Percentiles rank a stretch among this genome's conserved stretches.
Evolutionary conservation across 768 basidiomycete species (phyloP).

Genomic region (Boletus rubroflammeus): DNA sequence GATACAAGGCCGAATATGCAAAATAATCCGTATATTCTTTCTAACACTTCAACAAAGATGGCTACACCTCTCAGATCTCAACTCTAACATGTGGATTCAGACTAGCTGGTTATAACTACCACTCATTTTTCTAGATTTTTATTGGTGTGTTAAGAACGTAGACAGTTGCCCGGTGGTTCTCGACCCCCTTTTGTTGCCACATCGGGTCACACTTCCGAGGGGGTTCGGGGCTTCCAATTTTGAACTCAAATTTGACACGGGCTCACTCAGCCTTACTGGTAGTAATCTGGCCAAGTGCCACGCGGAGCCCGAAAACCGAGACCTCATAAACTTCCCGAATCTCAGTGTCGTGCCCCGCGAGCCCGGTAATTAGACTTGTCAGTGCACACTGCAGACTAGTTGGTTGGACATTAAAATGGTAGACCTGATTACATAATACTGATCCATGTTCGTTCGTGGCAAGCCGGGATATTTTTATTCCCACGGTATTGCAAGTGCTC

Average conservation of each 20-base stretch:
- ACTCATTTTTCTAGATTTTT: not conserved
- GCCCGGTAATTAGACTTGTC: no score
- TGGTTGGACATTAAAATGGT: no score
- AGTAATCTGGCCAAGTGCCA: not conserved
- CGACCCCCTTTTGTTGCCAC: no score
- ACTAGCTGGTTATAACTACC: not conserved
- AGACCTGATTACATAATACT: slow-evolving; percentile 16
- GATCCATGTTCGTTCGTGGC: slow-evolving; percentile 16
- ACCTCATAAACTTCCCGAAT: not conserved
- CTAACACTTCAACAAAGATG: not conserved
- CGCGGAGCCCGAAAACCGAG: not conserved
- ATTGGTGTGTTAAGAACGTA: not conserved
- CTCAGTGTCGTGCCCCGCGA: not conserved
- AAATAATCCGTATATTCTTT: not conserved
- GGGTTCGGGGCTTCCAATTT: not conserved
- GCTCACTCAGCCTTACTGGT: no score
- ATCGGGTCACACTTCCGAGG: no score
- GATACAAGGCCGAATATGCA: not conserved
- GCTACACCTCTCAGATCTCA: not conserved
- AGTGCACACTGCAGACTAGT: no score
- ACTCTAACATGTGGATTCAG: not conserved
- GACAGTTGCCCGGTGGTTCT: not conserved
- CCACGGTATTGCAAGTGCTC: slow-evolving; percentile 19
- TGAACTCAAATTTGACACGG: no score
- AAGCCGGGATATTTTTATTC: slow-evolving; percentile 33